phyloP scores from a whole-genome alignment of 2,329 filamentous ascomycete species.

The Colletotrichum costaricense region DNA sequence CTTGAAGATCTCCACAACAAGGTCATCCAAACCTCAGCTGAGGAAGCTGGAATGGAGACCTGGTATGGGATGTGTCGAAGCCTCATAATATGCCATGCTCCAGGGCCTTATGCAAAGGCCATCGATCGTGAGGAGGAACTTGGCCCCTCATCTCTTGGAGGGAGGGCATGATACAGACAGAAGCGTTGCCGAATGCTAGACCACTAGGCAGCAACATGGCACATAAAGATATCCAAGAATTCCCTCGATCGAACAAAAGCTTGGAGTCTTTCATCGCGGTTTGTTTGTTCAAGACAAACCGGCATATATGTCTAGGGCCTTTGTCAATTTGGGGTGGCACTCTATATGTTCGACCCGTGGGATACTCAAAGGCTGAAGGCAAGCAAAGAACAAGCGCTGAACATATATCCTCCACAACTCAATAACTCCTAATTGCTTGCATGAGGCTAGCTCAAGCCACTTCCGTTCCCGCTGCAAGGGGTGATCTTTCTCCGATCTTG shows the following conservation, averaged over 20 bases:
- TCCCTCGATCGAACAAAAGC: background rate
- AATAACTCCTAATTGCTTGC: background rate
- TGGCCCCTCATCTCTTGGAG: too few relatives aligned
- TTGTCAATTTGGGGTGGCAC: background rate
- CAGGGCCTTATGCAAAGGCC: background rate
- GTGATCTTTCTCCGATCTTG: background rate
- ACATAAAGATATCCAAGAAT: background rate
- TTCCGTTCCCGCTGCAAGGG: constrained; percentile 1
- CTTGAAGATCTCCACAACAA: background rate
- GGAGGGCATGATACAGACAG: background rate
- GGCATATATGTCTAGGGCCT: background rate
- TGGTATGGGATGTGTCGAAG: background rate
- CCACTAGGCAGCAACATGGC: background rate
- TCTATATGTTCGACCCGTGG: background rate
- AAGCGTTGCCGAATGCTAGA: background rate
- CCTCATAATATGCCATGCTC: background rate
- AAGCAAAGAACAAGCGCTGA: background rate
- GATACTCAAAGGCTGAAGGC: background rate
- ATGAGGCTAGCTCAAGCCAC: background rate
- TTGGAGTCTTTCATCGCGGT: background rate
- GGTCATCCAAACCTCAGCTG: background rate
- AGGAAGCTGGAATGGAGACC: background rate
- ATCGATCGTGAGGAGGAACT: too few relatives aligned
- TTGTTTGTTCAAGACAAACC: constrained; percentile 1
- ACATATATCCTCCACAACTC: too few relatives aligned